These are phyloP conservation scores for Penicillium robsamsonii DNA, from an alignment of 495 filamentous ascomycete genomes.

Conservation along the genomic window DNA sequence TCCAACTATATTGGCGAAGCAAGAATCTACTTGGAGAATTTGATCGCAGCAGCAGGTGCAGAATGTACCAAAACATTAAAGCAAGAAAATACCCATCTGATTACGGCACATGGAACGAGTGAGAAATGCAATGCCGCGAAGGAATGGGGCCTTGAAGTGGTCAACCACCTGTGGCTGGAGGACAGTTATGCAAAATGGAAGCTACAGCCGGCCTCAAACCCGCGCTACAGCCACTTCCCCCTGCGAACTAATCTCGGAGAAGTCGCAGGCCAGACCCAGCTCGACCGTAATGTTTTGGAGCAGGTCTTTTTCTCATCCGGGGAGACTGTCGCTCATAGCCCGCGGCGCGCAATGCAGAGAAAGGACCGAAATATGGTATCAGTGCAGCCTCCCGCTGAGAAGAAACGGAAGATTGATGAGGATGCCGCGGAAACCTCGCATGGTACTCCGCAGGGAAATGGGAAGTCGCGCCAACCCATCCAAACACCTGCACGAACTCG, in stretches of 20 bases:
- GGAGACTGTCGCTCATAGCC: conserved; percentile 24
- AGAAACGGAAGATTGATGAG: conserved; percentile 18
- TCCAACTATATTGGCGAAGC: conserved; percentile 97
- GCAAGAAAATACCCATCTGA: conserved; percentile 89
- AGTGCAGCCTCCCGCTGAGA: conserved; percentile 23
- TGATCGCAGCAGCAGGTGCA: conserved; percentile 78
- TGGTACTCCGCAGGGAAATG: conserved; percentile 29
- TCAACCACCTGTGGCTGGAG: conserved; percentile 97
- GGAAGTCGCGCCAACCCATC: conserved; percentile 33
- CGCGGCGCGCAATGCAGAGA: conserved; percentile 33
- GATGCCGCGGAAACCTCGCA: conserved; percentile 16
- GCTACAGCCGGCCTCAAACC: conserved; percentile 61
- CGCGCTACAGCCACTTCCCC: conserved; percentile 79
- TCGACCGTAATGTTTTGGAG: conserved; percentile 57
- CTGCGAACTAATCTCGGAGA: conserved; percentile 86
- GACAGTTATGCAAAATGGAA: conserved; percentile 91
- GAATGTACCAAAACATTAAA: conserved; percentile 91
- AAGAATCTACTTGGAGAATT: conserved; percentile 86
- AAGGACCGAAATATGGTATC: conserved; percentile 37
- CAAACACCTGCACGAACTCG: conserved; percentile 49
- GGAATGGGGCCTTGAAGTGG: conserved; percentile 86
- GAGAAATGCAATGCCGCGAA: conserved; percentile 89
- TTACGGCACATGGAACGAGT: conserved; percentile 81
- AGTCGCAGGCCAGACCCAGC: conserved; percentile 80
- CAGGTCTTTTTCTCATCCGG: conserved; percentile 51